A percentile compares a stretch with the other conserved stretches of the same genome.
phyloP scores from a whole-genome alignment of 2,329 filamentous ascomycete species.

The Cyphellophora europaea region DNA sequence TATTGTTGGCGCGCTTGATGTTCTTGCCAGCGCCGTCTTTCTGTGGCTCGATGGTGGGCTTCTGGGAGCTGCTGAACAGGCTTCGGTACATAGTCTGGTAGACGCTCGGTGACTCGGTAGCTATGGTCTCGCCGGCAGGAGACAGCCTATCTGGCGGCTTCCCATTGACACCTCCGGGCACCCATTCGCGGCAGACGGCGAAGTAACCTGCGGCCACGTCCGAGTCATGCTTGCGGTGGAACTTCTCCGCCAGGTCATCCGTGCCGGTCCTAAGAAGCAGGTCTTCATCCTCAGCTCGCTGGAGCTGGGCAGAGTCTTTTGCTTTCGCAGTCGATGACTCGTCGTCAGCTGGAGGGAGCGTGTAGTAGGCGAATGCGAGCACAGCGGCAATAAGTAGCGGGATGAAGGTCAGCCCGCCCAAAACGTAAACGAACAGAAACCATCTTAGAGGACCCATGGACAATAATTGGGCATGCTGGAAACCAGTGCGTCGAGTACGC shows the following conservation, averaged over 20 bases:
- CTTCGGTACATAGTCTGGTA: constrained; percentile 98
- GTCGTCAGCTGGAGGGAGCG: constrained; percentile 42
- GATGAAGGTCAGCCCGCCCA: constrained; percentile 82
- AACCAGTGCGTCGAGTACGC: too few species aligned
- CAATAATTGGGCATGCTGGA: neutral
- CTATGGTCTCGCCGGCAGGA: constrained; percentile 71
- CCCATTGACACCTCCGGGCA: constrained; percentile 81
- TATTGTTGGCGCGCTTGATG: constrained; percentile 59
- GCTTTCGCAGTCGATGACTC: neutral
- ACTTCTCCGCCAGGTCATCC: constrained; percentile 50
- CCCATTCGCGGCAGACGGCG: constrained; percentile 88
- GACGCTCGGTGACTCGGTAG: constrained; percentile 78
- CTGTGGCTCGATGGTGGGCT: constrained; percentile 43
- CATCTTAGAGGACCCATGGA: constrained; percentile 18
- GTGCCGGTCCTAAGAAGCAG: constrained; percentile 53
- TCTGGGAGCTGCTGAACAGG: constrained; percentile 75
- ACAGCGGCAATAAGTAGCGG: constrained; percentile 58
- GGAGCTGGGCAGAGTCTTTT: constrained; percentile 29
- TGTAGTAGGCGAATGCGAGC: constrained; percentile 59
- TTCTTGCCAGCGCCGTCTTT: constrained; percentile 36
- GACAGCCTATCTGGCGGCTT: constrained; percentile 70
- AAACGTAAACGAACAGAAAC: constrained; percentile 67
- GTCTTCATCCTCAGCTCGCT: constrained; percentile 54
- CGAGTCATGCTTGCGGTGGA: constrained; percentile 53
- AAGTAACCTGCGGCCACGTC: constrained; percentile 88